Evolutionary conservation across 805 yeast species (phyloP).

Genomic region (Schwanniomyces polymorphus): DNA sequence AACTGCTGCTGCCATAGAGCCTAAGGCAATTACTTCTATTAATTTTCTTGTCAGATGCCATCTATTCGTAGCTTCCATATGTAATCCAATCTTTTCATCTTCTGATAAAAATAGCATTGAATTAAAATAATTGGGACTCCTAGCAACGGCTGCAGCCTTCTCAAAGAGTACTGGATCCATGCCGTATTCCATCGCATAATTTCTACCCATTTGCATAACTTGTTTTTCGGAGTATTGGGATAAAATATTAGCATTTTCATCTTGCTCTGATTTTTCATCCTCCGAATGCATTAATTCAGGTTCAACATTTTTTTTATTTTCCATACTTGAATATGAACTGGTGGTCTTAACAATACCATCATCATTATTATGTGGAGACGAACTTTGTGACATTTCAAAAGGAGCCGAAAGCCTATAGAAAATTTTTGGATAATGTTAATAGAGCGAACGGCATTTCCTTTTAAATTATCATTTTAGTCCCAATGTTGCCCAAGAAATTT

Average conservation of each 20-base stretch:
- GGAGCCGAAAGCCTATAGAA: no score
- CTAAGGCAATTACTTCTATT: constrained; percentile 53
- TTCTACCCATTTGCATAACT: constrained; percentile 68
- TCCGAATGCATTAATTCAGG: no score
- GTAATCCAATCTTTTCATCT: constrained; percentile 47
- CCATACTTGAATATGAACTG: no score
- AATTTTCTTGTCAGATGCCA: constrained; percentile 51
- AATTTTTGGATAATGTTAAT: no score
- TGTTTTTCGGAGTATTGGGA: constrained; percentile 60
- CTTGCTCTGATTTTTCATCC: no score
- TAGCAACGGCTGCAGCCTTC: constrained; percentile 59
- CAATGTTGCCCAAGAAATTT: no score
- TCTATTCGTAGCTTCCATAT: constrained; percentile 43
- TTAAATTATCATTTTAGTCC: no score
- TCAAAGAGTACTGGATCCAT: constrained; percentile 62
- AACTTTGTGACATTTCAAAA: no score
- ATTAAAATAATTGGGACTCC: constrained; percentile 54
- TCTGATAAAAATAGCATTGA: constrained; percentile 51
- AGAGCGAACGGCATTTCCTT: no score
- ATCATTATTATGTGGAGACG: no score
- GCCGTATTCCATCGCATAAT: constrained; percentile 56
- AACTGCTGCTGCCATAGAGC: constrained; percentile 50
- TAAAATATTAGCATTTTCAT: constrained; percentile 44
- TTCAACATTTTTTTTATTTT: no score
- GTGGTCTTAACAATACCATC: no score